Percentiles rank a stretch among this genome's conserved stretches.
phyloP scores from a whole-genome alignment of 2,329 filamentous ascomycete genomes.

The Fusarium irregulare region DNA sequence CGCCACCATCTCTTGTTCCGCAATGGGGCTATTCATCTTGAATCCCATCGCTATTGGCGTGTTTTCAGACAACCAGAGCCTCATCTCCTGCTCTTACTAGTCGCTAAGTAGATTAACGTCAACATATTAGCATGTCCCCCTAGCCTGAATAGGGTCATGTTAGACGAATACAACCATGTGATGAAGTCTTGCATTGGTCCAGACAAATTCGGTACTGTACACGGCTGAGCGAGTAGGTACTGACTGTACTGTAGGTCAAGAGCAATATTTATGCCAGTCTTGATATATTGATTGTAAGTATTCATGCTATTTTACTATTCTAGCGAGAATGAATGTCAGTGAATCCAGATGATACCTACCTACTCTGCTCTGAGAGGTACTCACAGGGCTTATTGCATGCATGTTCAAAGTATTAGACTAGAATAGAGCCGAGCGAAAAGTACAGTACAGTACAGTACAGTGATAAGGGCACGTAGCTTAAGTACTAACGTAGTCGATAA shows the following conservation, averaged over 20 bases:
- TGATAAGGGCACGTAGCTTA: neutral
- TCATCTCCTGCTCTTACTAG: conserved; percentile 39
- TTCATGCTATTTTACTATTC: neutral
- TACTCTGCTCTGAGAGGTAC: neutral
- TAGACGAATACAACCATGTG: conserved; percentile 45
- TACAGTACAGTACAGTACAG: neutral
- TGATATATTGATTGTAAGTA: neutral
- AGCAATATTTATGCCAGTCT: neutral
- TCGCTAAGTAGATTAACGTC: conserved; percentile 37
- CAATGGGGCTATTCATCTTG: conserved; percentile 18
- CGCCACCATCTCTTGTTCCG: conserved; percentile 18
- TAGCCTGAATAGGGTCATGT: conserved; percentile 44
- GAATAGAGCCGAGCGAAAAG: neutral
- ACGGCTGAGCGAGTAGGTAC: neutral
- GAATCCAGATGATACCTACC: neutral
- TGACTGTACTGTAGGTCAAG: neutral
- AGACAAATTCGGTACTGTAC: conserved; percentile 2
- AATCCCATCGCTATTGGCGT: conserved; percentile 23
- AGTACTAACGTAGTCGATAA: neutral
- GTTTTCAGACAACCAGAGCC: conserved; percentile 25
- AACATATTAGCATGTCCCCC: conserved; percentile 28
- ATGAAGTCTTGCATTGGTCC: conserved; percentile 28
- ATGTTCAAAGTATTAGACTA: neutral
- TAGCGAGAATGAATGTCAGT: neutral
- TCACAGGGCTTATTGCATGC: neutral